phyloP scores from a whole-genome alignment of 2,329 filamentous ascomycete species.

The Penicillium freii region DNA sequence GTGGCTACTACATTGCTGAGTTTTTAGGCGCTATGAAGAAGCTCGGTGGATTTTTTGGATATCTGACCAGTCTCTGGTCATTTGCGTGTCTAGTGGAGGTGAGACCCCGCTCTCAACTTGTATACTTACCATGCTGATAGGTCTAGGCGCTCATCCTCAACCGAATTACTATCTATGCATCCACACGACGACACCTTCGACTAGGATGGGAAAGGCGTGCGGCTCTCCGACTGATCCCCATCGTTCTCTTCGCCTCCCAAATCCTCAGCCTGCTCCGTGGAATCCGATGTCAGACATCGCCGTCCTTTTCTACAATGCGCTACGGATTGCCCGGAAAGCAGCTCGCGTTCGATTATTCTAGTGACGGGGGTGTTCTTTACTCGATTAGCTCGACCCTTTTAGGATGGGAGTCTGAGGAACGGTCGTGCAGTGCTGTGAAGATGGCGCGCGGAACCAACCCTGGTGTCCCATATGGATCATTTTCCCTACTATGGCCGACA shows the following conservation, averaged over 20 bases:
- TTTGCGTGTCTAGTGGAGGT: constrained; percentile 79
- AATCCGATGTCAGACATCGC: constrained; percentile 86
- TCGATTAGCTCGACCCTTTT: constrained; percentile 68
- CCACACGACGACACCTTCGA: constrained; percentile 74
- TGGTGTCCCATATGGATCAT: constrained; percentile 68
- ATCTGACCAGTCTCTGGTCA: constrained; percentile 89
- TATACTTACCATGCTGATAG: constrained; percentile 6
- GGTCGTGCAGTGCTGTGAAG: constrained; percentile 70
- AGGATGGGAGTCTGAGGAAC: constrained; percentile 69
- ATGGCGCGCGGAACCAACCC: constrained; percentile 64
- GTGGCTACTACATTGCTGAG: constrained; percentile 42
- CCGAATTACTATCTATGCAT: constrained; percentile 89
- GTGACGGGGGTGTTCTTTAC: constrained; percentile 69
- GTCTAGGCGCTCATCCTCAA: constrained; percentile 76
- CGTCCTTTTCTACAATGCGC: constrained; percentile 66
- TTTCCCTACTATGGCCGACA: constrained; percentile 61
- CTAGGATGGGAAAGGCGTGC: constrained; percentile 72
- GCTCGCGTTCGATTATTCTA: constrained; percentile 67
- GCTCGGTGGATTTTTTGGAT: constrained; percentile 82
- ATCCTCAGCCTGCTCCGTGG: constrained; percentile 71
- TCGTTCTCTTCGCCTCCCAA: constrained; percentile 68
- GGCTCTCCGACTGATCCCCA: constrained; percentile 67
- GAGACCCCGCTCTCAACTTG: constrained; percentile 25
- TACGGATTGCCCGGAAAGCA: constrained; percentile 67
- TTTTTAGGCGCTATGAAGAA: constrained; percentile 59